Percentiles rank a stretch among this genome's conserved stretches.
These are phyloP conservation scores for Phytophthora citricola DNA, from an alignment of 352 stramenopile genomes.

Conservation along the genomic window DNA sequence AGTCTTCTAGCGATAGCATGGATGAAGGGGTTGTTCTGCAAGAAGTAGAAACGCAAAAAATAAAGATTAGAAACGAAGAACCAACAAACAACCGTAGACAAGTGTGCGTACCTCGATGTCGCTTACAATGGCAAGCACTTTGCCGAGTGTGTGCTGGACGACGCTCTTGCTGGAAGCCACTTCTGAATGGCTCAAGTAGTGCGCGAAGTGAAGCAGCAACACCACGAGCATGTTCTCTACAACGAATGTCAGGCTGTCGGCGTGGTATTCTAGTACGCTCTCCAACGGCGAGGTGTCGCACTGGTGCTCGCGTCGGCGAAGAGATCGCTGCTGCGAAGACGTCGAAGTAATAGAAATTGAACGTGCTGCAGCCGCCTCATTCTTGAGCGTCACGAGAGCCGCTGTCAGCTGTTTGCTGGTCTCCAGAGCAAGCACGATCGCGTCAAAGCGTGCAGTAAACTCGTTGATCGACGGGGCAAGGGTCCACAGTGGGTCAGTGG, in stretches of 20 bases:
- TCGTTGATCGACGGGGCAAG: conserved; percentile 67
- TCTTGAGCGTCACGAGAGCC: conserved; percentile 33
- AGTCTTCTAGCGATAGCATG: conserved; percentile 74
- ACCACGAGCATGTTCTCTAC: conserved; percentile 83
- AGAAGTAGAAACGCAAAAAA: conserved; percentile 3
- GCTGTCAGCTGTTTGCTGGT: conserved; percentile 51
- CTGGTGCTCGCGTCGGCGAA: conserved; percentile 44
- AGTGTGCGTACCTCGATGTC: conserved; percentile 65
- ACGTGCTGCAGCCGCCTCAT: conserved; percentile 19
- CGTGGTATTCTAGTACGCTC: conserved; percentile 78
- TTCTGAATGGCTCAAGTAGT: conserved; percentile 59
- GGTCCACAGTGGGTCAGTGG: conserved; percentile 68
- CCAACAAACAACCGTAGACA: neutral
- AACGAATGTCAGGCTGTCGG: conserved; percentile 76
- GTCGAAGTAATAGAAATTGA: conserved; percentile 26
- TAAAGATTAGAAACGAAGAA: conserved; percentile 11
- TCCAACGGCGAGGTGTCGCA: conserved; percentile 51
- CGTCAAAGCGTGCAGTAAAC: conserved; percentile 64
- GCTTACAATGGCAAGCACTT: conserved; percentile 69
- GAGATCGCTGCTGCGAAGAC: conserved; percentile 27
- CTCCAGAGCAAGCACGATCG: conserved; percentile 54
- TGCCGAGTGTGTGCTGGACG: conserved; percentile 66
- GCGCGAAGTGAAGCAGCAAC: conserved; percentile 71
- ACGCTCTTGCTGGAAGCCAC: conserved; percentile 20
- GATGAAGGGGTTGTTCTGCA: conserved; percentile 70